Conservation (phyloP, 495 filamentous ascomycete species). For the Cryomyces minteri region DNA sequence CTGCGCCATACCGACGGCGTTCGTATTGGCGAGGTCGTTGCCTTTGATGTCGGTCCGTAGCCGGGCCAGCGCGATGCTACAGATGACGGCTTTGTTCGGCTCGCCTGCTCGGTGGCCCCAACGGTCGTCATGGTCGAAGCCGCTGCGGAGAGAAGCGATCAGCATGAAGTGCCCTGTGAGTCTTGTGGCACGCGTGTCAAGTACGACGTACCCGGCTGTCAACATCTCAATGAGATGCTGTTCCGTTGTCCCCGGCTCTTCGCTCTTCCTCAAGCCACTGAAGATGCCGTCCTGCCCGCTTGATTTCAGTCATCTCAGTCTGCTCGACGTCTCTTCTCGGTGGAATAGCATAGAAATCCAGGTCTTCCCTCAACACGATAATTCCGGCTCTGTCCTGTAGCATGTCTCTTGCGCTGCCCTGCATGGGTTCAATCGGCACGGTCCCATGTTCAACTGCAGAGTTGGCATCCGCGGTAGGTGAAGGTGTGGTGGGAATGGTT, state of each 20-base stretch:
- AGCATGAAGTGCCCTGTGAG: background rate
- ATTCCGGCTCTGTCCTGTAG: constrained; percentile 84
- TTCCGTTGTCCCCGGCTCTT: constrained; percentile 90
- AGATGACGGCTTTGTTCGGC: constrained; percentile 95
- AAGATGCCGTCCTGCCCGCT: constrained; percentile 96
- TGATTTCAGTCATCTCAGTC: constrained; percentile 87
- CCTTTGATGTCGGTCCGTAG: constrained; percentile 81
- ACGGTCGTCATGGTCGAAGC: constrained; percentile 84
- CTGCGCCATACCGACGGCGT: constrained; percentile 92
- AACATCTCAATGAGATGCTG: constrained; percentile 99
- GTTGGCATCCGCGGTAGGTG: constrained; percentile 37
- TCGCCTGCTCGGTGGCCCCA: constrained; percentile 96
- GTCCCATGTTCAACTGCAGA: constrained; percentile 27
- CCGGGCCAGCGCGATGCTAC: constrained; percentile 81
- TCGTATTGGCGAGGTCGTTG: constrained; percentile 51
- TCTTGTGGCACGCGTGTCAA: background rate
- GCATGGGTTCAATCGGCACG: constrained; percentile 47
- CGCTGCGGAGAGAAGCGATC: constrained; percentile 35
- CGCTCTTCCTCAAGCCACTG: constrained; percentile 80
- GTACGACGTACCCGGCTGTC: constrained; percentile 77
- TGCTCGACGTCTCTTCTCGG: constrained; percentile 68
- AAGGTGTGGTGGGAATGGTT: constrained; percentile 62
- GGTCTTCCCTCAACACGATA: constrained; percentile 88
- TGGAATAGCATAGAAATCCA: constrained; percentile 97
- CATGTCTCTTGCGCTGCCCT: constrained; percentile 55